Base-by-base conservation (phyloP, 495 filamentous ascomycete species). In the Elasticomyces elasticus region DNA sequence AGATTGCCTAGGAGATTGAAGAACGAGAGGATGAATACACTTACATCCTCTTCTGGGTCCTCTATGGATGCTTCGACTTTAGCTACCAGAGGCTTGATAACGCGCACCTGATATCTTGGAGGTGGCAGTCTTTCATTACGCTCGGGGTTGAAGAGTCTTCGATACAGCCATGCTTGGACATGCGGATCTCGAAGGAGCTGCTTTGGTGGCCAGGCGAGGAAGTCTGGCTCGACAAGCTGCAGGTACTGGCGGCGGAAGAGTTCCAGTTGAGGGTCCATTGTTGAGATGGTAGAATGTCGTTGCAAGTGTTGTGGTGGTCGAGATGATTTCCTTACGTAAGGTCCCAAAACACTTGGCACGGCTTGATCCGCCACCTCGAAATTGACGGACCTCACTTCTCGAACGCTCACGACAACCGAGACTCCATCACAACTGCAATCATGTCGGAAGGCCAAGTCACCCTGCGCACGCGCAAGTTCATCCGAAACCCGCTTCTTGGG, bases 391-490 rank as follows among this genome's bases (percentile, higher is more conserved):
- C 17, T 53, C 33, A 33, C 51, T 13, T 40, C 24, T 51, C 56
- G 52, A 55, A 52, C 56, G 45, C 51, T 59, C 47, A 53, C 51
- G 13, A 11, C 19, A 25, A 37, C 48, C 49, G 31, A 35, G 51
- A 37, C 45, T 45, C 15, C 35, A 54, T 40, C 41, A 42, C 53
- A 31, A 49, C 41, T 31, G 42, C 28, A n/a, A 49, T 72, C 71
- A 97, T 96, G 92, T 81, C 90, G 73, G 92, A 96, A 74, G 73
- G 78, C 54, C 82, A 85, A 67, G 87, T 99, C 69, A 98, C 92
- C 65, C 76, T 99, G 79, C 87, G 94, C 76, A 99, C 94, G 73
- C 91, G 94, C 85, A 99, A 99, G 80, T 99, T 99, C 88, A 94
- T 97, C 74, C 85, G 89, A 76, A 99, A 99, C 80, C 86, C 94